These are phyloP conservation scores for Rhynchosporium agropyri DNA, from an alignment of 2,329 filamentous ascomycete species.

Conservation along the genomic window DNA sequence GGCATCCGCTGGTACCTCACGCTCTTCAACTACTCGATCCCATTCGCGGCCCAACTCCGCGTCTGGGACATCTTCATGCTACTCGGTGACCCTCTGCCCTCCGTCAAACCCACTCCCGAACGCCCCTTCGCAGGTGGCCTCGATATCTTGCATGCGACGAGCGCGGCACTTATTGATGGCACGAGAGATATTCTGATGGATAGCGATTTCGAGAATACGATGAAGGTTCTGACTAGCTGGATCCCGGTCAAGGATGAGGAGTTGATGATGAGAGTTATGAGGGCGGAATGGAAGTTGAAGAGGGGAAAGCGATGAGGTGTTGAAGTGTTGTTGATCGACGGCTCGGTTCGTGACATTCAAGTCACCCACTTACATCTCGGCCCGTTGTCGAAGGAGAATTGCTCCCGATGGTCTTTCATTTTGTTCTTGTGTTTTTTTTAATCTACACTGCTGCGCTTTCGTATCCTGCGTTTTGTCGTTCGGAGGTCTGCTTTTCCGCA, in stretches of 20 bases:
- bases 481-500: slow-evolving; percentile 18
- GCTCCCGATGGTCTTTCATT: neutral
- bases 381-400: too few species aligned
- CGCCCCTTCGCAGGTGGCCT: slow-evolving; percentile 64
- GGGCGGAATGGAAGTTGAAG: slow-evolving; percentile 79
- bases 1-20: slow-evolving; percentile 97
- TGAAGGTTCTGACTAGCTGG: slow-evolving; percentile 95
- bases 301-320: slow-evolving; percentile 47
- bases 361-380: neutral
- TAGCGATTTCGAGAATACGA: slow-evolving; percentile 94
- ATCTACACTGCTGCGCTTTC: neutral
- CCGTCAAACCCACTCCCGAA: slow-evolving; percentile 36
- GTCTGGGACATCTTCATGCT: slow-evolving; percentile 99
- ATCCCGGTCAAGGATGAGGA: slow-evolving; percentile 94
- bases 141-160: slow-evolving; percentile 86
- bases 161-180: slow-evolving; percentile 87
- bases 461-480: neutral
- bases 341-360: neutral
- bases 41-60: slow-evolving; percentile 89
- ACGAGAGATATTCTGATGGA: slow-evolving; percentile 86
- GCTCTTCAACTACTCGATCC: slow-evolving; percentile 94
- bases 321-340: neutral
- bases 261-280: slow-evolving; percentile 85
- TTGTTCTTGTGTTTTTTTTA: neutral
- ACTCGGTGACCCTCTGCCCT: slow-evolving; percentile 71